Conservation (phyloP, 257 asterid species). For the Vinca minor region DNA sequence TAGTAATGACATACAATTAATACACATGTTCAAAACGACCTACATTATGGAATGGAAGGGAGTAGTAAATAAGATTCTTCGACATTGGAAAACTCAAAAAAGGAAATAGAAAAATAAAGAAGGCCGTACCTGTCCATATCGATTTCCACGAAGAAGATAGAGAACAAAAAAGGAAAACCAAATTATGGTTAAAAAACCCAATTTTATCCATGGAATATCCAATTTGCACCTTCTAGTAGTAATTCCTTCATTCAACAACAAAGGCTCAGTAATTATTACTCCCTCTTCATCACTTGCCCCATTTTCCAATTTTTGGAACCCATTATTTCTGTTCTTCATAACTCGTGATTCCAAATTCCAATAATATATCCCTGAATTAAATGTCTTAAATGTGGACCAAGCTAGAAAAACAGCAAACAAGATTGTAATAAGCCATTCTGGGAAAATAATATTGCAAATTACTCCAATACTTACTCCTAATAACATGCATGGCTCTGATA, state of each 20-base stretch:
- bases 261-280: conserved; percentile 25
- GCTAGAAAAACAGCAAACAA: conserved; percentile 57
- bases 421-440: conserved; percentile 66
- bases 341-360: conserved; percentile 60
- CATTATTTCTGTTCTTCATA: conserved; percentile 12
- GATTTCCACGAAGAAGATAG: conserved; percentile 80
- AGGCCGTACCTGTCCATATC: conserved; percentile 57
- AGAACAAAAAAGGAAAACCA: conserved; percentile 62
- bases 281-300: conserved; percentile 10
- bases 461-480: conserved; percentile 80
- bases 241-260: conserved; percentile 26
- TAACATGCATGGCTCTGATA: conserved; percentile 81
- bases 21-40: too few species aligned
- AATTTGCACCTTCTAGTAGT: conserved; percentile 4
- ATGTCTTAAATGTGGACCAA: conserved; percentile 61
- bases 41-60: too few species aligned
- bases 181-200: conserved; percentile 44
- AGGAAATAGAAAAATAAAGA: neutral
- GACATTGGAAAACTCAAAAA: neutral
- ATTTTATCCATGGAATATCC: conserved; percentile 53
- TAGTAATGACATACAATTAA: too few species aligned
- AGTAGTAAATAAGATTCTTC: neutral
- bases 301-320: conserved; percentile 19
- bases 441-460: conserved; percentile 49
- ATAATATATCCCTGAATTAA: conserved; percentile 41